phyloP scores from a whole-genome alignment of 331 rosid species.

The Arachis monticola region DNA sequence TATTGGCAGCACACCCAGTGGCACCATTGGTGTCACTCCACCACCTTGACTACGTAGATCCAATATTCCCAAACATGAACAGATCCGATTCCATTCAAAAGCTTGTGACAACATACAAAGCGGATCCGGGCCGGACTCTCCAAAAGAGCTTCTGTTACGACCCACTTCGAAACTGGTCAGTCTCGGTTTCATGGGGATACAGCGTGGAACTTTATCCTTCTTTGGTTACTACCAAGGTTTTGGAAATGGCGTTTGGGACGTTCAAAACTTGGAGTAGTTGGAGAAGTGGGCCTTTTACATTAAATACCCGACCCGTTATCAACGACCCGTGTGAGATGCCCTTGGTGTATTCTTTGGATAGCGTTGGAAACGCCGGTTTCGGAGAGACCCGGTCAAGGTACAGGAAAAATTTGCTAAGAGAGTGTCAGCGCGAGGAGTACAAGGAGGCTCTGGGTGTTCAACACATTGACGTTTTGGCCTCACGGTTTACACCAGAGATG shows the following conservation, averaged over 20 bases:
- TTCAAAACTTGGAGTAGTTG: conserved; percentile 56
- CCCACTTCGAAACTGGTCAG: conserved; percentile 57
- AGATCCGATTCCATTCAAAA: conserved; percentile 39
- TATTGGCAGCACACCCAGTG: conserved; percentile 65
- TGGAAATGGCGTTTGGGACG: conserved; percentile 53
- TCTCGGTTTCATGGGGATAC: conserved; percentile 78
- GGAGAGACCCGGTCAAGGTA: conserved; percentile 44
- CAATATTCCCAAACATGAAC: conserved; percentile 54
- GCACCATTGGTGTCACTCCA: conserved; percentile 74
- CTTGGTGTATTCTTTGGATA: conserved; percentile 45
- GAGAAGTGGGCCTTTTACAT: conserved; percentile 53
- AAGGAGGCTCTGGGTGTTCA: conserved; percentile 23
- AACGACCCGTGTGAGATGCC: conserved; percentile 50
- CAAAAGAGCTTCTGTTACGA: conserved; percentile 65
- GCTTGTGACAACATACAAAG: conserved; percentile 29
- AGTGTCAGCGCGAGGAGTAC: conserved; percentile 35
- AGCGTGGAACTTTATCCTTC: conserved; percentile 60
- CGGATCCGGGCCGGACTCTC: conserved; percentile 60
- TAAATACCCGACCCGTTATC: conserved; percentile 49
- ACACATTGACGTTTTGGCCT: conserved; percentile 50
- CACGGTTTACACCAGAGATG: conserved; percentile 8
- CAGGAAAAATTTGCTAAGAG: conserved; percentile 19
- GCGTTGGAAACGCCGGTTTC: conserved; percentile 27
- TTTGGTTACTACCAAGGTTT: conserved; percentile 43
- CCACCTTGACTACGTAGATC: conserved; percentile 61